These are phyloP conservation scores for Harringtonia aguacate DNA, from an alignment of 2,329 filamentous ascomycete species.

Conservation along the genomic window DNA sequence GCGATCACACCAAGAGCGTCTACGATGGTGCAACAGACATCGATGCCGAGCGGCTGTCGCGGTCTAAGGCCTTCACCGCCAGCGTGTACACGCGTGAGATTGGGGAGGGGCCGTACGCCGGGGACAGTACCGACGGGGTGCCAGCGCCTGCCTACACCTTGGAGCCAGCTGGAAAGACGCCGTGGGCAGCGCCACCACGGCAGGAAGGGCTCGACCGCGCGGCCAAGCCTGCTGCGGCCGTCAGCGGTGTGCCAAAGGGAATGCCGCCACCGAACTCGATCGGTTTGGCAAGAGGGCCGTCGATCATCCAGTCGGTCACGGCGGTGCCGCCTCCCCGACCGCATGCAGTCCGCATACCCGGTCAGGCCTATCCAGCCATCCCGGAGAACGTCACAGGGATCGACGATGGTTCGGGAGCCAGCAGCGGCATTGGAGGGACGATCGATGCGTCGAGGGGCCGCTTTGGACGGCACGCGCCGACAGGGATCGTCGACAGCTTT, in stretches of 20 bases:
- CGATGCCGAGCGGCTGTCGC: not conserved
- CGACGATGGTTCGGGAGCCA: not conserved
- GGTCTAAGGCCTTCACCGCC: conserved; percentile 9
- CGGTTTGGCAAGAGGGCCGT: conserved; percentile 22
- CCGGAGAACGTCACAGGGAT: too few species aligned
- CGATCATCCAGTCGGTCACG: conserved; percentile 12
- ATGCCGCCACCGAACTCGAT: conserved; percentile 14
- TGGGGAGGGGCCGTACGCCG: conserved; percentile 11
- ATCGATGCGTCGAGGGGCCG: conserved; percentile 7
- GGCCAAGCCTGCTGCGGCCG: too few species aligned
- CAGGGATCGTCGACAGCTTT: conserved; percentile 20
- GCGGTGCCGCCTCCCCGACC: not conserved
- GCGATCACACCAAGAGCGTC: not conserved
- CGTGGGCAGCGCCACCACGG: too few species aligned
- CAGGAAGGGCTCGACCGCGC: too few species aligned
- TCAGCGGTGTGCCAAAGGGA: too few species aligned
- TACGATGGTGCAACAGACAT: not conserved
- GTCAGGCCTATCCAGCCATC: not conserved
- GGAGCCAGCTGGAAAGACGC: not conserved
- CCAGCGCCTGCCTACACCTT: not conserved
- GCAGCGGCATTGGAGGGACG: conserved; percentile 1
- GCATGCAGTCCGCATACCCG: not conserved
- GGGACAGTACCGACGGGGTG: not conserved
- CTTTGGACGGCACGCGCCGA: conserved; percentile 12
- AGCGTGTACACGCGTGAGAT: conserved; percentile 13